Evolutionary conservation across 768 basidiomycete species (phyloP).

Genomic region (Hebeloma cylindrosporum): DNA sequence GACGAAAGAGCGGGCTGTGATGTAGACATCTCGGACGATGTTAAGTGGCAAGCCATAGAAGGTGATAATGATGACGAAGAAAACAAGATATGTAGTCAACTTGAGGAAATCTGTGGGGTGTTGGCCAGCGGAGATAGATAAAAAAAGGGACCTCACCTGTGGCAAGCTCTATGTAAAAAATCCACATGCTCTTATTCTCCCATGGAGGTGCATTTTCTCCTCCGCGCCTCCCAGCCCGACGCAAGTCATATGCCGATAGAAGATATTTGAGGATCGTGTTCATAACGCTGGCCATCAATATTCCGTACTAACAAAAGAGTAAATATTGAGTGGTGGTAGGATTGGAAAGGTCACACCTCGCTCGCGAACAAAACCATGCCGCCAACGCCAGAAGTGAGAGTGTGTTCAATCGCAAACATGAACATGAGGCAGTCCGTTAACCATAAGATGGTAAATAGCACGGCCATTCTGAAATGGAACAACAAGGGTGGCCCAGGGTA

Average conservation of each 20-base stretch:
- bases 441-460: conserved; percentile 76
- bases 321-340: conserved; percentile 3
- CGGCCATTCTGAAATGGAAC: conserved; percentile 85
- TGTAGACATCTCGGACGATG: conserved; percentile 95
- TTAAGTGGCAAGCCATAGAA: conserved; percentile 95
- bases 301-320: conserved; percentile 70
- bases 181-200: conserved; percentile 98
- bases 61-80: conserved; percentile 92
- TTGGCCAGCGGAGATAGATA: conserved; percentile 10
- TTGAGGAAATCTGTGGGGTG: conserved; percentile 82
- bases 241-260: conserved; percentile 78
- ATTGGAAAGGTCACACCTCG: conserved; percentile 56
- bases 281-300: conserved; percentile 77
- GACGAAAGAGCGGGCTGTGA: conserved; percentile 91
- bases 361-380: conserved; percentile 95
- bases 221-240: conserved; percentile 73
- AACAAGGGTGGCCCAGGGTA: conserved; percentile 78
- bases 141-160: conserved; percentile 56
- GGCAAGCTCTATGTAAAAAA: conserved; percentile 90
- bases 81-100: conserved; percentile 85
- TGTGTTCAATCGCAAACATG: conserved; percentile 76
- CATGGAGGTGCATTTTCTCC: conserved; percentile 87
- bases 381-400: conserved; percentile 74
- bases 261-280: conserved; percentile 82
- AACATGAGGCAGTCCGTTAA: conserved; percentile 76